phyloP scores from a whole-genome alignment of 768 basidiomycete genomes.

The Rhodotorula babjevae region DNA sequence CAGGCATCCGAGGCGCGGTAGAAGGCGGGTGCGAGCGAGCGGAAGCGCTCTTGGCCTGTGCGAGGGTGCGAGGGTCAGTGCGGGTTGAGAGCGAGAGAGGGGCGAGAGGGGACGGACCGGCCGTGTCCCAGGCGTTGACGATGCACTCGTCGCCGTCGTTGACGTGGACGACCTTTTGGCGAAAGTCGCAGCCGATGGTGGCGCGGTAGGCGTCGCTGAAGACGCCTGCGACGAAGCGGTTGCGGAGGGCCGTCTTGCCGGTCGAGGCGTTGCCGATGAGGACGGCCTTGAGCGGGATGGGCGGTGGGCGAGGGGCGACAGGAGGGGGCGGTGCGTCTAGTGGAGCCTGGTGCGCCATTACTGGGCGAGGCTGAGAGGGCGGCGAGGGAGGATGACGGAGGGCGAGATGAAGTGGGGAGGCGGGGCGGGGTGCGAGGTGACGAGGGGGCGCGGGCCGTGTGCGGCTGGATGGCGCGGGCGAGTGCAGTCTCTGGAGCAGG shows the following conservation, averaged over 20 bases:
- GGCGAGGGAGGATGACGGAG: no score
- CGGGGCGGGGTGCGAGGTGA: not conserved
- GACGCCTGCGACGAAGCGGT: slow-evolving; percentile 66
- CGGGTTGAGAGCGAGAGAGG: not conserved
- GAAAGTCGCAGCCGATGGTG: slow-evolving; percentile 78
- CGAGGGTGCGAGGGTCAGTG: slow-evolving; percentile 53
- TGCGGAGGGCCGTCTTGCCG: slow-evolving; percentile 56
- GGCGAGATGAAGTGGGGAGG: not conserved
- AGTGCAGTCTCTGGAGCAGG: not conserved
- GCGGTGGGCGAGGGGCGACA: not conserved
- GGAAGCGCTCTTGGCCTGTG: slow-evolving; percentile 80
- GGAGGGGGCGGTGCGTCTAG: slow-evolving; percentile 50
- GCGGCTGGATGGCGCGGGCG: no score
- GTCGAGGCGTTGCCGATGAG: slow-evolving; percentile 76
- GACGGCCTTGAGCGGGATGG: slow-evolving; percentile 59
- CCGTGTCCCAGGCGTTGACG: slow-evolving; percentile 60
- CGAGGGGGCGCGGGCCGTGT: not conserved
- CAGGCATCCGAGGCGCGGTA: slow-evolving; percentile 80
- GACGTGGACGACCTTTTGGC: not conserved
- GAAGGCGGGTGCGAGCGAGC: slow-evolving; percentile 72
- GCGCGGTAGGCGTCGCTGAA: slow-evolving; percentile 74
- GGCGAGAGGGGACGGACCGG: not conserved
- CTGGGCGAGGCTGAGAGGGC: not conserved
- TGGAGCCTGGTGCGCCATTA: slow-evolving; percentile 13
- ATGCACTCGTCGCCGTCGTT: slow-evolving; percentile 47